Evolutionary conservation across 495 filamentous ascomycete species (phyloP).

Genomic region (Pseudomonodictys pantanalensis): DNA sequence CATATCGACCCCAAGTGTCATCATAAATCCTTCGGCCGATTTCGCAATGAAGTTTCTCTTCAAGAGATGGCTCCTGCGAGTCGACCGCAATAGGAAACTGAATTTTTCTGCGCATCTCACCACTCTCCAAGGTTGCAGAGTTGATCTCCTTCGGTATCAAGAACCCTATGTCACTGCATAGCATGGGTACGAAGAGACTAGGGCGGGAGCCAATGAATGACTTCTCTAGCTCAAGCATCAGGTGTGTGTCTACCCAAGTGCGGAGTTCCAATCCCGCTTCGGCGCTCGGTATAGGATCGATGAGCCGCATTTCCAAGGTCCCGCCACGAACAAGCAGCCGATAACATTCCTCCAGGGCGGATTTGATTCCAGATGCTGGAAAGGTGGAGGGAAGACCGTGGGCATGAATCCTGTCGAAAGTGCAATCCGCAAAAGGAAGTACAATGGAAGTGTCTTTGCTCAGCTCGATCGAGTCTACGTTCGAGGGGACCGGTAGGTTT

Average conservation of each 20-base stretch:
- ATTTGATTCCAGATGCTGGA: background rate
- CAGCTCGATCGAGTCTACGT: too few relatives aligned
- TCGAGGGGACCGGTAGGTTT: too few relatives aligned
- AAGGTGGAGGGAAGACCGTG: background rate
- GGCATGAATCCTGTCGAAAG: background rate
- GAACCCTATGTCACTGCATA: background rate
- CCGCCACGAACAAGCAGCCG: background rate
- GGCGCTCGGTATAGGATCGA: background rate
- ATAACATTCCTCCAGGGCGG: background rate
- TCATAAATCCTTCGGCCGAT: background rate
- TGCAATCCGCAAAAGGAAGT: background rate
- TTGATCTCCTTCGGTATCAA: background rate
- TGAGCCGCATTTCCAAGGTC: background rate
- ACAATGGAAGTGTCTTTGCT: too few relatives aligned
- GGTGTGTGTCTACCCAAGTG: background rate
- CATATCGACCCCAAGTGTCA: background rate
- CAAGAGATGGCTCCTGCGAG: background rate
- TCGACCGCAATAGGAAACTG: too few relatives aligned
- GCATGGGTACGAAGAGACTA: background rate
- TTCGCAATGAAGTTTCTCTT: background rate
- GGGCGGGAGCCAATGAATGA: background rate
- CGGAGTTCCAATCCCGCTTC: background rate
- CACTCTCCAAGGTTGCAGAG: too few relatives aligned
- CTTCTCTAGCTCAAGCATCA: background rate
- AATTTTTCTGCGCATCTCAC: too few relatives aligned